phyloP scores from a whole-genome alignment of 805 yeast genomes.

The Hermanozyma aechmeae region DNA sequence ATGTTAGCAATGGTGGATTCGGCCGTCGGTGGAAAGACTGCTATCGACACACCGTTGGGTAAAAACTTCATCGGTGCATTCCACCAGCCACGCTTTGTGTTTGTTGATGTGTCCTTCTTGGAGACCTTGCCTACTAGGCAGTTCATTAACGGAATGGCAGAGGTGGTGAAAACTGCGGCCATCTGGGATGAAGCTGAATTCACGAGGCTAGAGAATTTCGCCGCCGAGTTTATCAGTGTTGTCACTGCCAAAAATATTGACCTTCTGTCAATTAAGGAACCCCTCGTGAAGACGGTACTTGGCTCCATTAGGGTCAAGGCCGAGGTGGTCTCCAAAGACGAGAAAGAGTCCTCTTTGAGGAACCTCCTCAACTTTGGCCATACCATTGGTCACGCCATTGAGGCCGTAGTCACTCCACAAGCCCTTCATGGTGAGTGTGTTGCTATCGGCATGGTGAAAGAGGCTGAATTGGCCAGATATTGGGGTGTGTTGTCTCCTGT shows the following conservation, averaged over 20 bases:
- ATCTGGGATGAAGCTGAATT: slow-evolving; percentile 93
- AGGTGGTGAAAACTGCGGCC: slow-evolving; percentile 95
- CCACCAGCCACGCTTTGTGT: slow-evolving; percentile 89
- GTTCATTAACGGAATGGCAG: slow-evolving; percentile 97
- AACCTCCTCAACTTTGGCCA: slow-evolving; percentile 93
- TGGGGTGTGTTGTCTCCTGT: slow-evolving; percentile 83
- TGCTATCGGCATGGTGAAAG: slow-evolving; percentile 90
- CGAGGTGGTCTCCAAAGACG: slow-evolving; percentile 86
- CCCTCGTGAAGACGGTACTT: slow-evolving; percentile 66
- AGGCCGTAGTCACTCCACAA: slow-evolving; percentile 94
- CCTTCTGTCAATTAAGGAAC: slow-evolving; percentile 59
- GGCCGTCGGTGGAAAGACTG: slow-evolving; percentile 97
- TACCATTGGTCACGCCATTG: slow-evolving; percentile 95
- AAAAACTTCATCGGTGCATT: slow-evolving; percentile 95
- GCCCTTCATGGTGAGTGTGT: slow-evolving; percentile 98
- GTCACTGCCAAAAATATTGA: slow-evolving; percentile 40
- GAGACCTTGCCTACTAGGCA: slow-evolving; percentile 87
- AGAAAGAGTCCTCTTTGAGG: slow-evolving; percentile 89
- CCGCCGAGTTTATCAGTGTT: slow-evolving; percentile 59
- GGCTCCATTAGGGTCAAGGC: slow-evolving; percentile 90
- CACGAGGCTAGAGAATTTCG: slow-evolving; percentile 69
- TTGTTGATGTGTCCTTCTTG: slow-evolving; percentile 81
- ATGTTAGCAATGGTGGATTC: slow-evolving; percentile 96
- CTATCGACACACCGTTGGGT: slow-evolving; percentile 93
- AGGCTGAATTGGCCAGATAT: slow-evolving; percentile 92